Conservation (phyloP, 2,329 filamentous ascomycete genomes). For the Penicillium nordicum region DNA sequence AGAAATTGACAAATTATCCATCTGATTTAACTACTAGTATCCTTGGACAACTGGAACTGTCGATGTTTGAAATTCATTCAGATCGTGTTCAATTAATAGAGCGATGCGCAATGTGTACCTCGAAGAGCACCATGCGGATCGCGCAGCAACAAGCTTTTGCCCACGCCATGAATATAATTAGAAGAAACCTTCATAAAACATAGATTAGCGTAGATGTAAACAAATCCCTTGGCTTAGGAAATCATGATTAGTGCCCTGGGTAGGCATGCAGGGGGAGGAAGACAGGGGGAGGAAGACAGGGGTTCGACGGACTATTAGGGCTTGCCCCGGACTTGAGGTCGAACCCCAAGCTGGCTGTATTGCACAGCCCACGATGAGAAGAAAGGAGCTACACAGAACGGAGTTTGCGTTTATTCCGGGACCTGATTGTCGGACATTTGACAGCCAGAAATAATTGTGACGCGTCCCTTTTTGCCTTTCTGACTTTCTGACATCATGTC, state of each 20-base stretch:
- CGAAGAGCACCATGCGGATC: background rate
- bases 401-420: background rate
- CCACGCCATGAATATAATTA: background rate
- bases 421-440: background rate
- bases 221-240: background rate
- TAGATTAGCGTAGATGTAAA: background rate
- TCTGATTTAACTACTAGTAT: background rate
- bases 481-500: constrained; percentile 11
- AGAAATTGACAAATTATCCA: no score
- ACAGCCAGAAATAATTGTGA: background rate
- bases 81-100: background rate
- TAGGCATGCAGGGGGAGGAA: constrained; percentile 1
- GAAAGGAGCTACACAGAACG: background rate
- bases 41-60: background rate
- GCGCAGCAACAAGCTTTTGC: background rate
- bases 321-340: background rate
- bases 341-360: background rate
- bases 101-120: background rate
- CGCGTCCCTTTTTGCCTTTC: background rate
- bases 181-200: background rate
- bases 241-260: background rate
- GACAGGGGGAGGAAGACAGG: constrained; percentile 4
- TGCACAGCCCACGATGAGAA: background rate
- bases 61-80: background rate
- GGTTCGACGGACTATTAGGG: background rate